A percentile compares a stretch with the other conserved stretches of the same genome.
Evolutionary conservation across 2,329 filamentous ascomycete genomes (phyloP).

Genomic region (Curvularia eragrostidis): DNA sequence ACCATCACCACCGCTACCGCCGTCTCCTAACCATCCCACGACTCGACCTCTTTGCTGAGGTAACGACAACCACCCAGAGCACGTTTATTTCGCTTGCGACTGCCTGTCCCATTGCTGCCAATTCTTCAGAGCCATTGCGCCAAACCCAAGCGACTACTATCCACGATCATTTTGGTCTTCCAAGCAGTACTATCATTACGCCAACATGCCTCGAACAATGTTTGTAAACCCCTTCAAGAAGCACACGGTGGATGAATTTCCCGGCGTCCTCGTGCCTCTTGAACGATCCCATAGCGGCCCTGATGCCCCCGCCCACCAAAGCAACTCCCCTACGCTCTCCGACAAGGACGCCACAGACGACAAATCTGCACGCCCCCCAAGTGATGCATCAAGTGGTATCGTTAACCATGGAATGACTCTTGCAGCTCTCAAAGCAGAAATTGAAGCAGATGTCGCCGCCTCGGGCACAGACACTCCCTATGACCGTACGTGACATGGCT

Average conservation of each 20-base stretch:
- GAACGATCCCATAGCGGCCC: constrained; percentile 52
- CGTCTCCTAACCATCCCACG: constrained; percentile 1
- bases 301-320: constrained; percentile 24
- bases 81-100: constrained; percentile 15
- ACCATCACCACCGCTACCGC: background rate
- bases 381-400: constrained; percentile 36
- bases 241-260: constrained; percentile 58
- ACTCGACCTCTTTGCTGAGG: constrained; percentile 5
- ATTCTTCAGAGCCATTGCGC: constrained; percentile 12
- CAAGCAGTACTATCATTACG: constrained; percentile 16
- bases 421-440: constrained; percentile 71
- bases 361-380: constrained; percentile 34
- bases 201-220: constrained; percentile 48
- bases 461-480: constrained; percentile 71
- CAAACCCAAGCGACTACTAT: constrained; percentile 22
- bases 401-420: constrained; percentile 61
- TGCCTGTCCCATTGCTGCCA: constrained; percentile 8
- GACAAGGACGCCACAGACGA: constrained; percentile 37
- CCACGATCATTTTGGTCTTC: constrained; percentile 4
- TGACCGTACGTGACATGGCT: constrained; percentile 67
- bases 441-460: constrained; percentile 65
- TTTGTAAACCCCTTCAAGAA: constrained; percentile 59
- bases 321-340: constrained; percentile 24
- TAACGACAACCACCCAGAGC: constrained; percentile 10
- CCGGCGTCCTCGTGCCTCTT: constrained; percentile 60